Evolutionary conservation across 371 early-diverging fungal genomes (phyloP), one percentile per base, ranked within the genome.

Genomic region (Cladochytrium tenue): DNA sequence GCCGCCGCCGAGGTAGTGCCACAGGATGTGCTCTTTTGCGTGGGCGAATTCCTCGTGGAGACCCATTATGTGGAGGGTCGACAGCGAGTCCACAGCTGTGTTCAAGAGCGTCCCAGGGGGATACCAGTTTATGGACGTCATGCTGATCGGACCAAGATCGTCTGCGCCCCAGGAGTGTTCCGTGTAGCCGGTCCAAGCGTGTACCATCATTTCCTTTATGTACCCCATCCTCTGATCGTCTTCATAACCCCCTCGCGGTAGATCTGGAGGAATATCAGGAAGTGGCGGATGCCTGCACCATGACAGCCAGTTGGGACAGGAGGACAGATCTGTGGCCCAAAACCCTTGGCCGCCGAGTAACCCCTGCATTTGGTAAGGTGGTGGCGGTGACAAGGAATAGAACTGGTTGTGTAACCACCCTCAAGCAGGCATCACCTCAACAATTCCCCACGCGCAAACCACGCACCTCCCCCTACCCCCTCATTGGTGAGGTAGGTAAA

Each of bases 31-130:
- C 51, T 92, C 80, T 10, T 95, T 94, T 68, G 95, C 95, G 32
- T 96, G 73, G 1, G 93, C 74, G 69, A 96, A 96, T 2, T 93
- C 78, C 63, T 93, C 84, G 50, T 93, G 93, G 51, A 93, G 81
- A 0, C 92, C 91, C 63, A 91, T 80, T 58, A 75, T 70, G 60
- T 78, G 76, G 88, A 88, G 88, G 53, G 80, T 76, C 25, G 63
- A 68, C 1, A 81, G 82, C 1, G 43, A 50, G 35, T 85, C 84
- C 17, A 57, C 56, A 31, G 26, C 51, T 3, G 65, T 56, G 30
- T 35, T 58, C 58, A 25, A 5, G n/a, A n/a, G 23, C 25, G 36
- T 15, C 28, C 55, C 10, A 34, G 63, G 13, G n/a, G 55, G n/a
- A 4, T 13, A 26, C 26, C 26, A 28, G 53, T 62, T 31, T 26